A percentile compares a stretch with the other conserved stretches of the same genome.
phyloP scores from a whole-genome alignment of 2,329 filamentous ascomycete genomes.

The Conoideocrella luteorostrata region DNA sequence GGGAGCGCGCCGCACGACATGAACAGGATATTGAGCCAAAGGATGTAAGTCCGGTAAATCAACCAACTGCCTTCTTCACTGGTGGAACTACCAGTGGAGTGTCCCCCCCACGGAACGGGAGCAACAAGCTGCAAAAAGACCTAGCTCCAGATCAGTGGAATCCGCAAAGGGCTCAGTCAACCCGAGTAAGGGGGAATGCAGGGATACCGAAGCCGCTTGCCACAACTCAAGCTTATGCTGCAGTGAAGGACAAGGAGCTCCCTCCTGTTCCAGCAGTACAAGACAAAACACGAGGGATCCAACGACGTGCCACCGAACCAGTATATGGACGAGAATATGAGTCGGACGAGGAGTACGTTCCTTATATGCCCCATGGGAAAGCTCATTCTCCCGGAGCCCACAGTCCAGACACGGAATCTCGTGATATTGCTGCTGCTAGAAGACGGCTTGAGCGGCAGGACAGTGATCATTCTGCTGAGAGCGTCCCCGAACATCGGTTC shows the following conservation, averaged over 20 bases:
- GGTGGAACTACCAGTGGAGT: slow-evolving; percentile 26
- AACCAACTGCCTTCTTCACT: slow-evolving; percentile 13
- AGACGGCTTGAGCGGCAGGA: slow-evolving; percentile 22
- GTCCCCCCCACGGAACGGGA: slow-evolving; percentile 40
- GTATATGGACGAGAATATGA: slow-evolving; percentile 19
- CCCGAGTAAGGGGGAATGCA: slow-evolving; percentile 33
- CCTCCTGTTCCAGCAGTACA: slow-evolving; percentile 20
- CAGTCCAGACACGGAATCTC: neutral
- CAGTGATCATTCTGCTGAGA: slow-evolving; percentile 22
- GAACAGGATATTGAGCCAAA: slow-evolving; percentile 30
- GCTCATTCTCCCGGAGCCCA: neutral
- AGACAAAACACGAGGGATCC: slow-evolving; percentile 14
- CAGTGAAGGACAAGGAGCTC: slow-evolving; percentile 25
- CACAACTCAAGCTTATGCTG: slow-evolving; percentile 8
- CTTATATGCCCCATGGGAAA: slow-evolving; percentile 16
- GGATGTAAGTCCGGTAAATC: slow-evolving; percentile 16
- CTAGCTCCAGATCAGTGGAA: slow-evolving; percentile 47
- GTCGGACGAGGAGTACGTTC: slow-evolving; percentile 21
- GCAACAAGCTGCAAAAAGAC: slow-evolving; percentile 53
- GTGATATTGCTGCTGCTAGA: slow-evolving; percentile 13
- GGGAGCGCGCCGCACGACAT: slow-evolving; percentile 47
- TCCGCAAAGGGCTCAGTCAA: slow-evolving; percentile 21
- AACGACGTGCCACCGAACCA: slow-evolving; percentile 25
- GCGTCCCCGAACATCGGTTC: slow-evolving; percentile 29
- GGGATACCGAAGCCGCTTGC: slow-evolving; percentile 5